These are phyloP conservation scores for Gossypium davidsonii DNA, from an alignment of 441 rosid genomes.

Conservation along the genomic window DNA sequence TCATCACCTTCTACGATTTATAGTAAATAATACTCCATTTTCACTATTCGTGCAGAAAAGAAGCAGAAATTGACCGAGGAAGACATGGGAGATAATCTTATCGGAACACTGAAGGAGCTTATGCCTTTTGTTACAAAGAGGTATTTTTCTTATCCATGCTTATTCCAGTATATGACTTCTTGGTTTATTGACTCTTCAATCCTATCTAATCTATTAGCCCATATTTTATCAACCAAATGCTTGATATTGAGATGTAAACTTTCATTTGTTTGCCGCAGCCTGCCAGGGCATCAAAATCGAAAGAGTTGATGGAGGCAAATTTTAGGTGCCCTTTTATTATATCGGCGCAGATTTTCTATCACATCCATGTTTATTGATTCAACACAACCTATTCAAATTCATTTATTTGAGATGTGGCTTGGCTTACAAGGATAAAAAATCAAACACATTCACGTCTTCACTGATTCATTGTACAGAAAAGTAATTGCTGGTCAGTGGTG, in stretches of 20 bases:
- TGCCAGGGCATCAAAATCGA: slow-evolving; percentile 44
- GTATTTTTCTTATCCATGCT: slow-evolving; percentile 23
- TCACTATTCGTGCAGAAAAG: slow-evolving; percentile 23
- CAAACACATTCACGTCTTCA: background rate
- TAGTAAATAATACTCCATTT: slow-evolving; percentile 3
- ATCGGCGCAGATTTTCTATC: background rate
- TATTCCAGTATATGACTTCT: background rate
- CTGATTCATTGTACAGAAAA: background rate
- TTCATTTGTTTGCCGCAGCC: background rate
- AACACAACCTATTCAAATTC: background rate
- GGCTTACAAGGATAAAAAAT: background rate
- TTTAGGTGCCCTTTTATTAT: background rate
- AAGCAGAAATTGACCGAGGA: slow-evolving; percentile 12
- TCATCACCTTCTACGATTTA: background rate
- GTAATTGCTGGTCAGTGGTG: background rate
- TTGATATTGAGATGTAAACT: background rate
- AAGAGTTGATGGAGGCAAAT: slow-evolving; percentile 32
- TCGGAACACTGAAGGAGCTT: slow-evolving; percentile 35
- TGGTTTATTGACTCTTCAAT: background rate
- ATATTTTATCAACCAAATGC: background rate
- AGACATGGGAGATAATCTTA: slow-evolving; percentile 23
- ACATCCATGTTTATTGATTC: background rate
- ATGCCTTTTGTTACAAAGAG: slow-evolving; percentile 53
- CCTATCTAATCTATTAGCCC: background rate
- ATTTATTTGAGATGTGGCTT: background rate